Percentiles rank a stretch among this genome's conserved stretches.
Evolutionary conservation across 768 basidiomycete species (phyloP).

Genomic region (Rhizopogon vesiculosus): DNA sequence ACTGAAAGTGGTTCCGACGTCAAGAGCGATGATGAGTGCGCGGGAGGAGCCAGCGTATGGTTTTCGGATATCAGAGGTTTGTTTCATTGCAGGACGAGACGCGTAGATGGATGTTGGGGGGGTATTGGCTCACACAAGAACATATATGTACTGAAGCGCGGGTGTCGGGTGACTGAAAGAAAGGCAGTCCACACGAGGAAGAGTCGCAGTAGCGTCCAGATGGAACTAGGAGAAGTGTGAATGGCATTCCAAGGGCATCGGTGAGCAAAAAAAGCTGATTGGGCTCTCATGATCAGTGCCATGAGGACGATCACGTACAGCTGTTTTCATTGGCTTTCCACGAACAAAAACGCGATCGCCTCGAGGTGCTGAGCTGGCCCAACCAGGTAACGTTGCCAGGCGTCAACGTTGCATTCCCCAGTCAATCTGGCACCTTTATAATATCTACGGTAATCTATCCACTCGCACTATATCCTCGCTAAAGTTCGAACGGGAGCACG

Average conservation of each 20-base stretch:
- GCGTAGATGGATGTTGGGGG: slow-evolving; percentile 3
- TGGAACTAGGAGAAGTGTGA: too few species aligned
- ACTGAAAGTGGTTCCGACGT: slow-evolving; percentile 80
- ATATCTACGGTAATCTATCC: background rate
- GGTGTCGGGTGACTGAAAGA: slow-evolving; percentile 6
- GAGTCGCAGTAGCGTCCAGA: background rate
- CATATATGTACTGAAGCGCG: slow-evolving; percentile 8
- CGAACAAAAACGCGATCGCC: slow-evolving; percentile 8
- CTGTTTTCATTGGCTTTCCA: background rate
- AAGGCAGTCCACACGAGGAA: slow-evolving; percentile 8
- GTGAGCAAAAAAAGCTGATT: background rate
- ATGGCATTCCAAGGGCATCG: background rate
- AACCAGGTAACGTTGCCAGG: background rate
- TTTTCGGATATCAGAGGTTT: slow-evolving; percentile 61
- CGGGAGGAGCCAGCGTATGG: slow-evolving; percentile 63
- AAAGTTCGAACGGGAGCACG: background rate
- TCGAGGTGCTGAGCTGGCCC: slow-evolving; percentile 8
- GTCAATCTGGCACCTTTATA: too few species aligned
- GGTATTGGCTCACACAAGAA: background rate
- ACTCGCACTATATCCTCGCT: background rate
- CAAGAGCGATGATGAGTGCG: slow-evolving; percentile 73
- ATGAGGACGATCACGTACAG: slow-evolving; percentile 9
- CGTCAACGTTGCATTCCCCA: too few species aligned
- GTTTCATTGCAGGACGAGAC: slow-evolving; percentile 36
- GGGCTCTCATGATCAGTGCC: background rate